phyloP scores from a whole-genome alignment of 768 basidiomycete genomes.

The Termitomyces sp. region DNA sequence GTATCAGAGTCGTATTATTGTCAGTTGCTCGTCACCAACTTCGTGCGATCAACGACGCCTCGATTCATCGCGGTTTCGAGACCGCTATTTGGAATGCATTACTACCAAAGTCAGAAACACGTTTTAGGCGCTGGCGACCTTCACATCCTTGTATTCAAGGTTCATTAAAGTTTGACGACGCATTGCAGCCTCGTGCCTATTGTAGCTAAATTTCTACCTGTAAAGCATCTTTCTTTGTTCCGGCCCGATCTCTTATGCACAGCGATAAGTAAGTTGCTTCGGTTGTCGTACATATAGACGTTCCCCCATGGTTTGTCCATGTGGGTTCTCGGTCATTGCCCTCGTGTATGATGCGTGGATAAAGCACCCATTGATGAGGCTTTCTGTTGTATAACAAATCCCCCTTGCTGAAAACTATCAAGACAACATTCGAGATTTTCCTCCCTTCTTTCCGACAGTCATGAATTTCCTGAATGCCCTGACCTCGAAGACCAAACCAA shows the following conservation, averaged over 20 bases:
- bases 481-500: slow-evolving; percentile 2
- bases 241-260: neutral
- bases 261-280: neutral
- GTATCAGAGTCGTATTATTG: neutral
- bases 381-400: neutral
- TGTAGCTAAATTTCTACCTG: neutral
- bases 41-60: neutral
- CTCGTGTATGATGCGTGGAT: neutral
- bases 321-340: neutral
- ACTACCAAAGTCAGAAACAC: neutral
- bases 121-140: neutral
- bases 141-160: neutral
- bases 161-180: no score
- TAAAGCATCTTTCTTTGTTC: no score
- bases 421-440: neutral
- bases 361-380: neutral
- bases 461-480: neutral
- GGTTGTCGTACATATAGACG: neutral
- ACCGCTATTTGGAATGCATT: neutral
- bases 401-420: neutral
- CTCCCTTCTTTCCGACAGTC: neutral
- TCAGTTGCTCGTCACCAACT: neutral
- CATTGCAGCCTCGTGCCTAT: neutral
- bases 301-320: neutral
- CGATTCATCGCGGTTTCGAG: neutral